Conservation (phyloP, 2,329 filamentous ascomycete species). For the Colletotrichum cereale region DNA sequence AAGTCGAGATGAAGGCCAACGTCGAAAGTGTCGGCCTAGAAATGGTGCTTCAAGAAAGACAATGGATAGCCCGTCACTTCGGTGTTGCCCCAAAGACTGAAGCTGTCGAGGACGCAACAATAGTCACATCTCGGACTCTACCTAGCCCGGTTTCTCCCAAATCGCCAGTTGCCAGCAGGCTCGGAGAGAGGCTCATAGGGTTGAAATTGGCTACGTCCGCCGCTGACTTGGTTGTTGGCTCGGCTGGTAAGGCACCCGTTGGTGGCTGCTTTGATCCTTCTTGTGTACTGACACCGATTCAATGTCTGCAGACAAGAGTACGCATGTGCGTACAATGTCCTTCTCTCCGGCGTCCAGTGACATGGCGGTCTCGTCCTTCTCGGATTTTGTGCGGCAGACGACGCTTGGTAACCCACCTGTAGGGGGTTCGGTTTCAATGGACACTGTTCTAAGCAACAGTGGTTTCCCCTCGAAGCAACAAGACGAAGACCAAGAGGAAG, state of each 20-base stretch:
- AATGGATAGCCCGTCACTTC: constrained; percentile 89
- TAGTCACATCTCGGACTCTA: neutral
- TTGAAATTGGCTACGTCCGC: constrained; percentile 82
- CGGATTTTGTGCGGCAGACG: constrained; percentile 45
- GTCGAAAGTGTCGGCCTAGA: constrained; percentile 85
- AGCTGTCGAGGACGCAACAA: constrained; percentile 44
- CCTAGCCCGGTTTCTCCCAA: constrained; percentile 68
- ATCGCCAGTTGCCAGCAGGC: constrained; percentile 73
- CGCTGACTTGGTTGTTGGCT: constrained; percentile 68
- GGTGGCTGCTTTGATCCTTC: neutral
- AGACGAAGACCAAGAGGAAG: constrained; percentile 75
- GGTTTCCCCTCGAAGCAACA: constrained; percentile 46
- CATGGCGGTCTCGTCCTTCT: constrained; percentile 53
- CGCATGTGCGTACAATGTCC: constrained; percentile 49
- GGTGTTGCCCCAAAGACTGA: constrained; percentile 63
- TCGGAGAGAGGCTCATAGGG: constrained; percentile 84
- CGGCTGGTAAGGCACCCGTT: constrained; percentile 60
- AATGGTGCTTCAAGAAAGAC: constrained; percentile 85
- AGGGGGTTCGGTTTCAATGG: constrained; percentile 51
- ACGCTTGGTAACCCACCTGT: neutral
- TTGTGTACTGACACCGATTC: neutral
- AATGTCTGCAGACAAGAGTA: neutral
- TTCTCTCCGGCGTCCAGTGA: constrained; percentile 49
- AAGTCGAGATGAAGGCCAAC: constrained; percentile 77
- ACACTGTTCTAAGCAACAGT: constrained; percentile 55